Conservation (phyloP, 257 asterid species). For the Eucommia ulmoides region DNA sequence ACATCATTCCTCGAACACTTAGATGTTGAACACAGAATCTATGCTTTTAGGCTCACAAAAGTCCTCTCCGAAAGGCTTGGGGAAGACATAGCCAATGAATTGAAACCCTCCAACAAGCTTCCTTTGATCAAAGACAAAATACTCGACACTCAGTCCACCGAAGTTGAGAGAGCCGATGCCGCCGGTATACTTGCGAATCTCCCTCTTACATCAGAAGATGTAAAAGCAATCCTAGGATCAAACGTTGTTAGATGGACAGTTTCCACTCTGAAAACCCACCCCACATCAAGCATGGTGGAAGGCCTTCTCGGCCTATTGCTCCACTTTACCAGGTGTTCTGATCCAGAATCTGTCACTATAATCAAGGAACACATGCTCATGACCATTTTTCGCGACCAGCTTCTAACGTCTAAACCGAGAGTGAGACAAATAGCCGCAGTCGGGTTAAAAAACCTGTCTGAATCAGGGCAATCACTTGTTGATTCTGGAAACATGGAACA, state of each 20-base stretch:
- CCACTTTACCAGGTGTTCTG: slow-evolving; percentile 7
- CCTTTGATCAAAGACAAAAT: slow-evolving; percentile 11
- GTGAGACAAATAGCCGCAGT: slow-evolving; percentile 13
- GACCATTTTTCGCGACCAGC: slow-evolving; percentile 9
- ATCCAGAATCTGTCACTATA: slow-evolving; percentile 2
- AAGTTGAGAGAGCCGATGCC: slow-evolving; percentile 12
- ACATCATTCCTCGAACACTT: slow-evolving; percentile 11
- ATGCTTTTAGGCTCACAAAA: slow-evolving; percentile 16
- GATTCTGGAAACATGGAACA: slow-evolving; percentile 3
- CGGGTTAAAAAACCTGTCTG: slow-evolving; percentile 14
- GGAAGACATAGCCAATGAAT: slow-evolving; percentile 10
- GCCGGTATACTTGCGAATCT: slow-evolving; percentile 19
- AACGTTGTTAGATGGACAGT: slow-evolving; percentile 14
- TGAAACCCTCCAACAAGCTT: slow-evolving; percentile 11
- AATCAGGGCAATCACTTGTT: slow-evolving; percentile 4
- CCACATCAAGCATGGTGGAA: slow-evolving; percentile 12
- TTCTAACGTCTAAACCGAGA: slow-evolving; percentile 10
- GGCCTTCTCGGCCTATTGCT: slow-evolving; percentile 20
- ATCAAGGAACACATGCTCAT: slow-evolving; percentile 9
- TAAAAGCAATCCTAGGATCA: slow-evolving; percentile 7
- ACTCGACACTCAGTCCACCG: slow-evolving; percentile 9
- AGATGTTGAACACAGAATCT: slow-evolving; percentile 8
- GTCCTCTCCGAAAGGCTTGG: slow-evolving; percentile 11
- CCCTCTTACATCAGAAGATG: slow-evolving; percentile 10
- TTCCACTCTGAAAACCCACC: slow-evolving; percentile 5